Evolutionary conservation across 495 filamentous ascomycete species (phyloP).

Genomic region (Friedmanniomyces endolithicus): DNA sequence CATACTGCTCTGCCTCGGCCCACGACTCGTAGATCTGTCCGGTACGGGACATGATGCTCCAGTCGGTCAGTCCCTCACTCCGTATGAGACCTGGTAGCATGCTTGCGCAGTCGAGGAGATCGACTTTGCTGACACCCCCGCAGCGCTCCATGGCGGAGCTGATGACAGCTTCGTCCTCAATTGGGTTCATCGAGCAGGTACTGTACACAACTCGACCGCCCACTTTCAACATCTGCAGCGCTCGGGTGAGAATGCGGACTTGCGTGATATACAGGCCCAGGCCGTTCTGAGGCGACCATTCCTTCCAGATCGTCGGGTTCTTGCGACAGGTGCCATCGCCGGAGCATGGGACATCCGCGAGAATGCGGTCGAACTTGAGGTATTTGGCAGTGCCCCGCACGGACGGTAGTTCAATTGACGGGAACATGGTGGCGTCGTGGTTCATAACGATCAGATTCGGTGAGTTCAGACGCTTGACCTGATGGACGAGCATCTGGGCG

Average conservation of each 20-base stretch:
- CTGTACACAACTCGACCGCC: slow-evolving; percentile 93
- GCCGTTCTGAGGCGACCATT: slow-evolving; percentile 76
- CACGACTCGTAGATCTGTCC: slow-evolving; percentile 63
- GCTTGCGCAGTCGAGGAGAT: slow-evolving; percentile 68
- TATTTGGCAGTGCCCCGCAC: slow-evolving; percentile 44
- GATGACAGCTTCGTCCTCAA: slow-evolving; percentile 95
- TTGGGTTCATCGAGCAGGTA: slow-evolving; percentile 93
- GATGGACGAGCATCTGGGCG: slow-evolving; percentile 90
- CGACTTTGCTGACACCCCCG: slow-evolving; percentile 68
- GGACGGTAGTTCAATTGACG: slow-evolving; percentile 64
- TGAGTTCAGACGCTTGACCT: slow-evolving; percentile 90
- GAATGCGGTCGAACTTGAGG: slow-evolving; percentile 90
- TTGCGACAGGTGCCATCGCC: slow-evolving; percentile 88
- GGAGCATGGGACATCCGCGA: slow-evolving; percentile 94
- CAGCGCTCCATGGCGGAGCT: slow-evolving; percentile 76
- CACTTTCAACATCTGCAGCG: slow-evolving; percentile 90
- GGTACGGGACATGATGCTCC: slow-evolving; percentile 82
- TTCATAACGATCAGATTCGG: slow-evolving; percentile 96
- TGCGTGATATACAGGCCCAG: slow-evolving; percentile 76
- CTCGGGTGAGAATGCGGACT: slow-evolving; percentile 77
- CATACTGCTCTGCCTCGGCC: slow-evolving; percentile 49
- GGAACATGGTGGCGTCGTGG: slow-evolving; percentile 93
- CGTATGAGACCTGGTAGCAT: slow-evolving; percentile 66
- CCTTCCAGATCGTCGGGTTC: slow-evolving; percentile 85
- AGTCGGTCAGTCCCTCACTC: slow-evolving; percentile 54